A percentile compares a stretch with the other conserved stretches of the same genome.
Conservation (phyloP, 495 filamentous ascomycete genomes). For the Talaromyces thailandensis region DNA sequence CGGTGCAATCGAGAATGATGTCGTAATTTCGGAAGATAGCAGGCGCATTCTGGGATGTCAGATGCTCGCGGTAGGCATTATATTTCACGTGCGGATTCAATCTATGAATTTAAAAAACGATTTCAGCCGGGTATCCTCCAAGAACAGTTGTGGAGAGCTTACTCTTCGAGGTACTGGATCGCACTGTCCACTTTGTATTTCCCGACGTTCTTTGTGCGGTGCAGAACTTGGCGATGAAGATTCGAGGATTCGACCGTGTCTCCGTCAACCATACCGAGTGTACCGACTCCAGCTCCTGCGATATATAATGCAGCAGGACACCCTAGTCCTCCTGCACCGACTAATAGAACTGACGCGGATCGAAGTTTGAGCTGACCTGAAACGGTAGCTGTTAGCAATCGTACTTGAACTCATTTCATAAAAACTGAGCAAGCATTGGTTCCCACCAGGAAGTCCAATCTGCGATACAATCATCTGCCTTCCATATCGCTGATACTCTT, state of each 20-base stretch:
- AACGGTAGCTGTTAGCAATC: conserved; percentile 4
- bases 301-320: conserved; percentile 89
- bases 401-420: not conserved
- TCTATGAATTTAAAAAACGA: too few species aligned
- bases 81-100: conserved; percentile 65
- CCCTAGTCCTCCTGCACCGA: conserved; percentile 89
- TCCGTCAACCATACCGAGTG: conserved; percentile 75
- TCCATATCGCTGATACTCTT: conserved; percentile 80
- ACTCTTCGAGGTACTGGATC: conserved; percentile 55
- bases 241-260: conserved; percentile 86
- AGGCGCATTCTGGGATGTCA: conserved; percentile 56
- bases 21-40: conserved; percentile 62
- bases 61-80: conserved; percentile 46
- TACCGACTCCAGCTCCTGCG: conserved; percentile 78
- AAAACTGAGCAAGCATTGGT: not conserved
- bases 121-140: not conserved
- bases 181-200: conserved; percentile 75
- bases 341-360: conserved; percentile 60
- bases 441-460: conserved; percentile 64
- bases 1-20: conserved; percentile 86
- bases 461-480: conserved; percentile 86
- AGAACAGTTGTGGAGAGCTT: conserved; percentile 10
- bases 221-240: conserved; percentile 85
- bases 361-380: conserved; percentile 73
- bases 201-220: conserved; percentile 62